Conservation (phyloP, 805 yeast genomes). For the Zygosaccharomyces pseudorouxii region DNA sequence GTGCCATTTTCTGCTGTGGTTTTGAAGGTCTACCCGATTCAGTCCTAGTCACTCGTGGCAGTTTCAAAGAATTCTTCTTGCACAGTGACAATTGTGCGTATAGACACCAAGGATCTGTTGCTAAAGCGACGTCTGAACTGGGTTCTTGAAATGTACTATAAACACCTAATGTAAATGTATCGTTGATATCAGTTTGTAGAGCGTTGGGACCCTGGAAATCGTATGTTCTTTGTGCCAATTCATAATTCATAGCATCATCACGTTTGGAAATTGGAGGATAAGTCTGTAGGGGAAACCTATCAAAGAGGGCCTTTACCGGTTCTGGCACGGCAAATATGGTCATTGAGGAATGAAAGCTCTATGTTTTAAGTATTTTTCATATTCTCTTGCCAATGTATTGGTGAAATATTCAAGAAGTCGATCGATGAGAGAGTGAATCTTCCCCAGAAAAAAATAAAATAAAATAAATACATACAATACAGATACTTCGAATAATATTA, state of each 20-base stretch:
- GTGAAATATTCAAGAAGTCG: neutral
- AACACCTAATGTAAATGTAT: constrained; percentile 50
- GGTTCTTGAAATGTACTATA: constrained; percentile 41
- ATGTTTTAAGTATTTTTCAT: neutral
- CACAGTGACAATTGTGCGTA: constrained; percentile 45
- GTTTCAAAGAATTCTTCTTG: constrained; percentile 39
- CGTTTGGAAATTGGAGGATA: constrained; percentile 38
- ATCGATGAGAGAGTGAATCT: neutral
- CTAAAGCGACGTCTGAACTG: constrained; percentile 32
- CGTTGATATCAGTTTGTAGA: constrained; percentile 9
- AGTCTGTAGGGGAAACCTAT: constrained; percentile 46
- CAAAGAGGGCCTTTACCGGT: constrained; percentile 44
- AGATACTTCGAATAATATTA: neutral
- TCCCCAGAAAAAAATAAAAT: neutral
- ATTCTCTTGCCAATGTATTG: no score
- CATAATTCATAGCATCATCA: constrained; percentile 27
- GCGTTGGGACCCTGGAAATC: constrained; percentile 17
- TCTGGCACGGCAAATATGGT: constrained; percentile 34
- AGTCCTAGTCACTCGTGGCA: constrained; percentile 35
- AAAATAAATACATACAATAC: neutral
- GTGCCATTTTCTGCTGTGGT: constrained; percentile 37
- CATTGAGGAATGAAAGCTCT: neutral
- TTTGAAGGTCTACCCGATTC: neutral
- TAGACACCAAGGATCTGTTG: constrained; percentile 58
- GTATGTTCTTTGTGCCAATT: constrained; percentile 25